Conservation (phyloP, 371 early-diverging fungal genomes). For the Lichtheimia corymbifera region DNA sequence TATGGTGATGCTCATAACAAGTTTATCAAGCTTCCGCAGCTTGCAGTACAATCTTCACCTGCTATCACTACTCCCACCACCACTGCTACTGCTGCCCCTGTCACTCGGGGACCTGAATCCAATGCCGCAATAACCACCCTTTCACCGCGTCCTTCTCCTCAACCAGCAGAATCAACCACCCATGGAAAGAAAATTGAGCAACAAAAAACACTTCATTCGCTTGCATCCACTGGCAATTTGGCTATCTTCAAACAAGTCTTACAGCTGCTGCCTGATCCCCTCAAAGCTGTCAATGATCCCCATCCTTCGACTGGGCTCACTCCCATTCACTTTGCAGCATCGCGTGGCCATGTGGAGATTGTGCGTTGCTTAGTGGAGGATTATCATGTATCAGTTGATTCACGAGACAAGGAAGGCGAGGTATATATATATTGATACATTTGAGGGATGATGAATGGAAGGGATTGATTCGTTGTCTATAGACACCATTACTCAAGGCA, state of each 20-base stretch:
- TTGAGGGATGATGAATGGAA: background rate
- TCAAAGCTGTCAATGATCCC: constrained; percentile 47
- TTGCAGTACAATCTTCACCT: background rate
- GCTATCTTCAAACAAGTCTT: constrained; percentile 33
- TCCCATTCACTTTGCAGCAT: constrained; percentile 72
- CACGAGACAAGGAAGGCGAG: constrained; percentile 73
- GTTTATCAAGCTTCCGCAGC: constrained; percentile 50
- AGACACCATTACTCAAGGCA: constrained; percentile 83
- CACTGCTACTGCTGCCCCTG: background rate
- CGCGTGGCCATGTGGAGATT: constrained; percentile 69
- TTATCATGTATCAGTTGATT: constrained; percentile 67
- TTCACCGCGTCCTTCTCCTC: constrained; percentile 1
- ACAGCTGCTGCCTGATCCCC: constrained; percentile 30
- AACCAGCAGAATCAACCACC: constrained; percentile 1
- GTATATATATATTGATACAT: constrained; percentile 28
- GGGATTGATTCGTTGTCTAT: constrained; percentile 2
- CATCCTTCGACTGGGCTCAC: constrained; percentile 65
- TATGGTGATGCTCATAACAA: constrained; percentile 66
- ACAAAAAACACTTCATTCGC: constrained; percentile 26
- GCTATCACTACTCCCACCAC: background rate
- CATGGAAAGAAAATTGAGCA: constrained; percentile 17
- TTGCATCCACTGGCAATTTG: constrained; percentile 46
- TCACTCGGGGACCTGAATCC: background rate
- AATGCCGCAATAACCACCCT: background rate
- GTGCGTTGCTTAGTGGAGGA: constrained; percentile 67